phyloP scores from a whole-genome alignment of 1,284 basidiomycete genomes.

The Violaceomyces palustris region DNA sequence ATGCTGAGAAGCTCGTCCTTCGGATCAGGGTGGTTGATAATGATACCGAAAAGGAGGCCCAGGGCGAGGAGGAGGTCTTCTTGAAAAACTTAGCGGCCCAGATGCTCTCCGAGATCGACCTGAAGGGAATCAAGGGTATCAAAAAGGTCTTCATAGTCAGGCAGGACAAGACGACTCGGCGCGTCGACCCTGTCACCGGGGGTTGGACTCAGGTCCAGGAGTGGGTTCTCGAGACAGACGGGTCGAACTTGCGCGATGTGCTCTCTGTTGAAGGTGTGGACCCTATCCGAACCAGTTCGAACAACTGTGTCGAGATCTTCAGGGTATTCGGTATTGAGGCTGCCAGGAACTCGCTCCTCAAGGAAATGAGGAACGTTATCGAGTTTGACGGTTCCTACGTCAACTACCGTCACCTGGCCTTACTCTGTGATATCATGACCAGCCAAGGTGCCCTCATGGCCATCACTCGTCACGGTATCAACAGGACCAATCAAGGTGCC shows the following conservation, averaged over 20 bases:
- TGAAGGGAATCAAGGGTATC: conserved; percentile 84
- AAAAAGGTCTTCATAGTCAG: conserved; percentile 87
- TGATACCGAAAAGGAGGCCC: conserved; percentile 83
- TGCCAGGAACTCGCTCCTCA: conserved; percentile 85
- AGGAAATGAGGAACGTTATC: conserved; percentile 77
- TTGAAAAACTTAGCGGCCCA: conserved; percentile 91
- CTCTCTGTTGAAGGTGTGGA: conserved; percentile 94
- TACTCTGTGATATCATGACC: conserved; percentile 97
- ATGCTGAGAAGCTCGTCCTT: conserved; percentile 92
- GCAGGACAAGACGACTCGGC: conserved; percentile 66
- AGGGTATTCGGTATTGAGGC: conserved; percentile 97
- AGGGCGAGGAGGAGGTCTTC: conserved; percentile 93
- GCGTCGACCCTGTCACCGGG: conserved; percentile 52
- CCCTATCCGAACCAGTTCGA: conserved; percentile 84
- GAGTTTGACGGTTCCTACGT: conserved; percentile 99
- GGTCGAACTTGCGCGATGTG: conserved; percentile 58
- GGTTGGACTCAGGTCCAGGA: conserved; percentile 57
- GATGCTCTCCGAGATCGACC: conserved; percentile 89
- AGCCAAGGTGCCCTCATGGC: conserved; percentile 93
- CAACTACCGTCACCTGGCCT: conserved; percentile 92
- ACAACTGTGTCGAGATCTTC: conserved; percentile 94
- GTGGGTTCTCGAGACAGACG: conserved; percentile 97
- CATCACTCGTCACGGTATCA: conserved; percentile 98
- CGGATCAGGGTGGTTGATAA: conserved; percentile 86
- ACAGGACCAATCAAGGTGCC: conserved; percentile 69